Conservation (phyloP, 2,329 filamentous ascomycete genomes). For the Hypocreales sp. region DNA sequence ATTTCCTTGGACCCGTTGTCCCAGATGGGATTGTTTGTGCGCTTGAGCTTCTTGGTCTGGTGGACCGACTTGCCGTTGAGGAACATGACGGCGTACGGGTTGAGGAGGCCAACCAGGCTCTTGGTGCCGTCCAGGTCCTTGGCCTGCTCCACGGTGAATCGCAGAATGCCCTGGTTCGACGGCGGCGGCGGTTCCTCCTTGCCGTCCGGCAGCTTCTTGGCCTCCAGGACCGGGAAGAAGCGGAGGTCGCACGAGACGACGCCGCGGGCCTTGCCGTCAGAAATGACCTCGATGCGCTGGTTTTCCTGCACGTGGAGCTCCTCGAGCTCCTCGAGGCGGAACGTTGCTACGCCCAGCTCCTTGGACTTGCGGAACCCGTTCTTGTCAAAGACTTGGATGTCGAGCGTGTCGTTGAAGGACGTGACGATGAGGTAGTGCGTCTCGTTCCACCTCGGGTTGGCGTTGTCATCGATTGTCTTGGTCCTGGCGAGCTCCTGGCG, state of each 20-base stretch:
- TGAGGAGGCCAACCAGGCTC: slow-evolving; percentile 81
- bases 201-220: slow-evolving; percentile 57
- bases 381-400: slow-evolving; percentile 76
- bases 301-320: slow-evolving; percentile 67
- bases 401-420: slow-evolving; percentile 75
- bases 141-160: slow-evolving; percentile 86
- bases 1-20: slow-evolving; percentile 86
- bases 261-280: slow-evolving; percentile 73
- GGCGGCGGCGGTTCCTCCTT: slow-evolving; percentile 70
- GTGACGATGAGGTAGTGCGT: slow-evolving; percentile 92
- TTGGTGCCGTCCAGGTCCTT: slow-evolving; percentile 90
- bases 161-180: slow-evolving; percentile 82
- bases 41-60: slow-evolving; percentile 80
- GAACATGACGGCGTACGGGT: slow-evolving; percentile 76
- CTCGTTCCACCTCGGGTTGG: slow-evolving; percentile 89
- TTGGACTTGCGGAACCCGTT: slow-evolving; percentile 96
- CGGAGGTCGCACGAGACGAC: slow-evolving; percentile 67
- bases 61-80: slow-evolving; percentile 89
- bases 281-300: slow-evolving; percentile 66
- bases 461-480: slow-evolving; percentile 71
- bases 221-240: slow-evolving; percentile 86
- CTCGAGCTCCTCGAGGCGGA: slow-evolving; percentile 70
- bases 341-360: slow-evolving; percentile 76
- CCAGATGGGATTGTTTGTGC: slow-evolving; percentile 96
- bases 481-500: slow-evolving; percentile 72